Conservation (phyloP, 2,329 filamentous ascomycete species). For the Pestalotiopsis sp. region DNA sequence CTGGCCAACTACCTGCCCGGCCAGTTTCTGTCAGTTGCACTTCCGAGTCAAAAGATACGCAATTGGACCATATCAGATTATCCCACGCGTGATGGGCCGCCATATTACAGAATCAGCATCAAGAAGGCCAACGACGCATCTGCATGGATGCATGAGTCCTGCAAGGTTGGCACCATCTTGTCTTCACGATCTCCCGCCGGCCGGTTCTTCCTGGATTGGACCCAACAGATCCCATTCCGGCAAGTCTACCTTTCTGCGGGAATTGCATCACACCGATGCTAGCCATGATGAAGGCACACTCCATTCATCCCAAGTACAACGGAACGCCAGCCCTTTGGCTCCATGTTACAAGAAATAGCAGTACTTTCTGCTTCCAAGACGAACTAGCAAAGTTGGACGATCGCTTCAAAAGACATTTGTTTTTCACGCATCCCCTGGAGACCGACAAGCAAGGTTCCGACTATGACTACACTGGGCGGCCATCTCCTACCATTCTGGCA, state of each 20-base stretch:
- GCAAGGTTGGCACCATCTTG: constrained; percentile 17
- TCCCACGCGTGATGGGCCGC: constrained; percentile 17
- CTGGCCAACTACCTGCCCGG: constrained; percentile 25
- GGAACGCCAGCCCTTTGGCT: constrained; percentile 23
- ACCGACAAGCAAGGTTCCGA: constrained; percentile 16
- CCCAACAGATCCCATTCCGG: constrained; percentile 14
- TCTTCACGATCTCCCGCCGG: constrained; percentile 24
- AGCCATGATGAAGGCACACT: constrained; percentile 27
- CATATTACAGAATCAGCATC: constrained; percentile 26
- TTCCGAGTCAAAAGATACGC: constrained; percentile 19
- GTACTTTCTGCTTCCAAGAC: constrained; percentile 16
- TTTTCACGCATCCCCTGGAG: constrained; percentile 21
- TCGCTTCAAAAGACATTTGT: constrained; percentile 19
- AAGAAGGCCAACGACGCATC: constrained; percentile 19
- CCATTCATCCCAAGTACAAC: constrained; percentile 19
- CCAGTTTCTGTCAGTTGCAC: constrained; percentile 26
- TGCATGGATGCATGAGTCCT: constrained; percentile 26
- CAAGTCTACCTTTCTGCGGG: constrained; percentile 27
- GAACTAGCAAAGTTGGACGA: constrained; percentile 17
- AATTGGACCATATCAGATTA: constrained; percentile 29
- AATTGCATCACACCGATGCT: constrained; percentile 27
- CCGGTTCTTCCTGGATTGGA: constrained; percentile 24
- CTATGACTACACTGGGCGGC: constrained; percentile 21
- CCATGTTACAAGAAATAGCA: constrained; percentile 20
- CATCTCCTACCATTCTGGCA: constrained; percentile 15